Conservation (phyloP, 495 filamentous ascomycete species). For the Talaromyces proteolyticus region DNA sequence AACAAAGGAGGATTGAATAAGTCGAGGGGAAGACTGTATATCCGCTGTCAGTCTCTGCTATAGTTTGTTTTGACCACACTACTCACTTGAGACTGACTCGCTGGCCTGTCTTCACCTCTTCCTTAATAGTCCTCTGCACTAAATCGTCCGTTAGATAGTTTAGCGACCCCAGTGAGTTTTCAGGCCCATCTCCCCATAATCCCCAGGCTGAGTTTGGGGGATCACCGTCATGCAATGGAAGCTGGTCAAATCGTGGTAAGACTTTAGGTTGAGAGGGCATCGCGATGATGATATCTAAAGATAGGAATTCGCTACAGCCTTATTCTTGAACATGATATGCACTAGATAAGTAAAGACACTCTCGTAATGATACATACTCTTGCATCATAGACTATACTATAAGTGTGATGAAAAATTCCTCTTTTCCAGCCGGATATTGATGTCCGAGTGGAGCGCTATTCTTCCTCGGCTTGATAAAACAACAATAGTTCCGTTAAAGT, state of each 20-base stretch:
- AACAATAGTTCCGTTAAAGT: background rate
- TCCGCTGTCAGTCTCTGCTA: background rate
- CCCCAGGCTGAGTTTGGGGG: background rate
- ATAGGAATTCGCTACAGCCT: background rate
- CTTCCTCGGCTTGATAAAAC: background rate
- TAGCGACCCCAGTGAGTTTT: background rate
- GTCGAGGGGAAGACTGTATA: slow-evolving; percentile 1
- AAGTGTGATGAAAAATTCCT: too few species aligned
- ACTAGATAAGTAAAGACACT: background rate
- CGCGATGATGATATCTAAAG: background rate
- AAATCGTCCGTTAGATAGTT: background rate
- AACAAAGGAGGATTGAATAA: slow-evolving; percentile 7
- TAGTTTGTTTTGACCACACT: background rate
- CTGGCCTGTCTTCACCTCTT: background rate
- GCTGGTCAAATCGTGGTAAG: background rate
- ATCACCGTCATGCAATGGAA: background rate
- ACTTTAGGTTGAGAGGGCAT: background rate
- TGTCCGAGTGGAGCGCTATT: background rate
- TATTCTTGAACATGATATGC: background rate
- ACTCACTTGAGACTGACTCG: background rate
- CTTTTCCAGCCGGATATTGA: background rate
- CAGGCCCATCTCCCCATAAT: background rate
- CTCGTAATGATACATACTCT: background rate
- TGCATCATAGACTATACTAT: too few species aligned
- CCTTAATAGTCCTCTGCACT: background rate